A percentile compares a stretch with the other conserved stretches of the same genome.
These are phyloP conservation scores for Aspergillus ibericus DNA, from an alignment of 2,329 filamentous ascomycete genomes.

Conservation along the genomic window DNA sequence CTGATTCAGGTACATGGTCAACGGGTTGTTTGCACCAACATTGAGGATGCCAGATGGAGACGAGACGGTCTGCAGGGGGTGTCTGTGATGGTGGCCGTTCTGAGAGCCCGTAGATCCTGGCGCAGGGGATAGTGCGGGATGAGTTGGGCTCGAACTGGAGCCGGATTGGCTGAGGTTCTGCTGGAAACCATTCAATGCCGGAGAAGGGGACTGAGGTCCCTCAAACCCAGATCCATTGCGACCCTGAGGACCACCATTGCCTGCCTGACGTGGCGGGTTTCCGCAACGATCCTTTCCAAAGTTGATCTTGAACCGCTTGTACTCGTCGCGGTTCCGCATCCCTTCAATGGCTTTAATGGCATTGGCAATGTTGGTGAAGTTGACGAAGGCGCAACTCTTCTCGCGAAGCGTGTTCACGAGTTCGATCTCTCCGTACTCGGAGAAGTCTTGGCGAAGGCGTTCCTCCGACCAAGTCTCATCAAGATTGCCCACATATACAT, in stretches of 20 bases:
- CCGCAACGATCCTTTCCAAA: conserved; percentile 98
- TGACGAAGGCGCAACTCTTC: conserved; percentile 99
- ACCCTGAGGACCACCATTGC: conserved; percentile 64
- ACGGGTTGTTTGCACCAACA: conserved; percentile 75
- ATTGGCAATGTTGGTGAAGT: conserved; percentile 99
- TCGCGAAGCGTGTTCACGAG: conserved; percentile 93
- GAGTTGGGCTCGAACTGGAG: conserved; percentile 61
- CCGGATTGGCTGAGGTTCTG: conserved; percentile 54
- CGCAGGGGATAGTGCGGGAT: conserved; percentile 54
- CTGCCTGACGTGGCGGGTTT: conserved; percentile 87
- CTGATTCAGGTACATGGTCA: conserved; percentile 91
- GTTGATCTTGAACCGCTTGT: conserved; percentile 99
- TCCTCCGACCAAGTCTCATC: conserved; percentile 98
- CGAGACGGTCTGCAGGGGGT: conserved; percentile 55
- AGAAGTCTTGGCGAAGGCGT: conserved; percentile 90
- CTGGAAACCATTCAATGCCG: conserved; percentile 59
- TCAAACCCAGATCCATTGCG: conserved; percentile 59
- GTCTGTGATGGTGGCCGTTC: conserved; percentile 59
- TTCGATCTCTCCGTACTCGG: conserved; percentile 96
- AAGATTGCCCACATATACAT: conserved; percentile 96
- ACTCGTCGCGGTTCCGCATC: conserved; percentile 90
- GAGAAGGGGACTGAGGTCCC: conserved; percentile 54
- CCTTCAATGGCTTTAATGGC: conserved; percentile 99
- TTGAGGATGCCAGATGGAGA: conserved; percentile 76
- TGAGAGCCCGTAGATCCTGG: conserved; percentile 55